Base-by-base conservation (phyloP, 108 stramenopile species). In the Nitzschia sp. region DNA sequence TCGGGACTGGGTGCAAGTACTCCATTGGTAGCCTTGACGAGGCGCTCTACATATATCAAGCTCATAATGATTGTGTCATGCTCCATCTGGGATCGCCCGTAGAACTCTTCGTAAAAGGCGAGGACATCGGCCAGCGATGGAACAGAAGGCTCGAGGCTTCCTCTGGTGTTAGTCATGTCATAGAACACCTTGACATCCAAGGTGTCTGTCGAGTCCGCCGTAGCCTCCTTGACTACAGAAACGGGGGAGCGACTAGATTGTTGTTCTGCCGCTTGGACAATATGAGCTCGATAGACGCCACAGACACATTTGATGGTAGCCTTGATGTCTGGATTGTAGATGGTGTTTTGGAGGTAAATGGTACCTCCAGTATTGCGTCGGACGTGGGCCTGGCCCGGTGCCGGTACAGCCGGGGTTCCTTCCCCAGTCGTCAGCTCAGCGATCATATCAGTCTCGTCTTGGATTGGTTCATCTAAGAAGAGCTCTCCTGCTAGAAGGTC, bases 261-360 rank as follows among this genome's bases (percentile, higher is more conserved):
- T 22, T 53, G 36, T 64, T 69, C 57, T 0, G 62, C 65, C 3
- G 79, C 75, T 53, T 85, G 81, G 15, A 96, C 71, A 74, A 96
- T 80, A 68, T 96, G 96, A 0, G 96, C 92, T 2, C 95, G 80
- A 62, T 82, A 88, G 1, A 96, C 92, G 5, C 89, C 92, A 68
- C 96, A 96, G 19, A 96, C 89, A 72, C 96, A 95, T 74, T 93
- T 85, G 68, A 99, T 97, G 56, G 95, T 94, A 3, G 96, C 96
- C 22, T 97, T 82, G 44, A 95, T 85, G 69, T 99, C 94, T 2
- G 97, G 98, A 58, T 83, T 90, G 56, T 84, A 72, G 76, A 99
- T 92, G 23, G 96, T 97, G 25, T 80, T 68, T 21, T 81, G 53
- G 27, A 99, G 50, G 52, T 91, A 93, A 33, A 98, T 88, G n/a